Evolutionary conservation across 345 rosid genomes (phyloP), one percentile per base, ranked within the genome.

Genomic region (Eucalyptus victrix): DNA sequence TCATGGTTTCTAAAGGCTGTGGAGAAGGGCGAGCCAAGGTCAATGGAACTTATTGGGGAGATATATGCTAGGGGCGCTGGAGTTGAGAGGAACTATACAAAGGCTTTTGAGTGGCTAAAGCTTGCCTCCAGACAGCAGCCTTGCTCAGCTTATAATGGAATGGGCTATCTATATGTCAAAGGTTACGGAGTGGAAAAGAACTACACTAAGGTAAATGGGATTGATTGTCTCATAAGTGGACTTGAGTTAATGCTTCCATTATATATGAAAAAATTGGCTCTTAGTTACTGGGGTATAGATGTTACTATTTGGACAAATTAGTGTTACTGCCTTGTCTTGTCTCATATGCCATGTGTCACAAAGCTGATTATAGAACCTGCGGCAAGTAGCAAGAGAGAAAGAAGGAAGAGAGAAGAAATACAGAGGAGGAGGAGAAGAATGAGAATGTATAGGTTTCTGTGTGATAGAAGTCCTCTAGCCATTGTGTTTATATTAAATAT

Each of bases 21-120:
- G 21, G 97, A 97, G 44, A 96, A 96, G 91, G 99, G 98, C 87
- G 99, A 98, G 91, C 96, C 98, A 3, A 96, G 93, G 92, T 96
- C 99, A 19, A 96, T 98, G 98, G 99, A 97, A 90, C 96, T 97
- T 93, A 93, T 98, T 15, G 99, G 99, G 88, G 99, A 98, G 93
- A 96, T 98, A 89, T 97, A 96, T 93, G 99, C 99, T 32, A 92
- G 98, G 93, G 99, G 99, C 80, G 99, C 99, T 89, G 98, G 99
- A 86, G 98, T 98, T 89, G 99, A 98, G 93, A 96, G 99, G 94
- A 97, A 98, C 89, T 96, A 98, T 89, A 95, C 99, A 80, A 97
- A 94, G 91, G 99, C 99, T 45, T 94, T 98, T 87, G 97, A 96
- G 91, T 98, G 99, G 98, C 96, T 98, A 87, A 94, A 92, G 17